Evolutionary conservation across 208 protist species (phyloP).

Genomic region (Strigomonas culicis): DNA sequence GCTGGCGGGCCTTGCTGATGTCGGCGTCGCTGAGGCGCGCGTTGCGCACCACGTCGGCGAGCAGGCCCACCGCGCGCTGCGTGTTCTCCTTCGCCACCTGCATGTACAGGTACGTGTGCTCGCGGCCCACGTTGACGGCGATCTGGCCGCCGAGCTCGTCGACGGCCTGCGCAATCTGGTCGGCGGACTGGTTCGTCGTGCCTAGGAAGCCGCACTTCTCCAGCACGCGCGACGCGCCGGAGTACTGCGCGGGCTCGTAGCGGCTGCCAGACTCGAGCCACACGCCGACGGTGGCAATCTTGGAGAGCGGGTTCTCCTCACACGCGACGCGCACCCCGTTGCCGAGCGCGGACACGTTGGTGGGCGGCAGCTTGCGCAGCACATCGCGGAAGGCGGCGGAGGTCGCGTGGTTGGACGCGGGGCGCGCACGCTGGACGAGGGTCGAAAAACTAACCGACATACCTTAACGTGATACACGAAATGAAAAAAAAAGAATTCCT

Average conservation of each 20-base stretch:
- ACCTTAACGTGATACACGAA: background rate
- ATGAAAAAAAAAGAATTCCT: constrained; percentile 1
- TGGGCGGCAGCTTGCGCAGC: constrained; percentile 76
- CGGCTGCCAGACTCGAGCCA: constrained; percentile 96
- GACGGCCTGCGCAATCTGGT: constrained; percentile 90
- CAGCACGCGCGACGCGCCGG: constrained; percentile 97
- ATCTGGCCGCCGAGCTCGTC: constrained; percentile 97
- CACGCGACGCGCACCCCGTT: constrained; percentile 97
- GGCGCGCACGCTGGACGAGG: constrained; percentile 71
- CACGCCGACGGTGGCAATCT: constrained; percentile 96
- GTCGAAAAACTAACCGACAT: constrained; percentile 90
- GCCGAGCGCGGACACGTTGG: constrained; percentile 88
- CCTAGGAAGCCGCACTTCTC: constrained; percentile 98
- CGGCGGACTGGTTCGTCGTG: constrained; percentile 80
- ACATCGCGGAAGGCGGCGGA: constrained; percentile 59
- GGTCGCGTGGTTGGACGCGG: constrained; percentile 71
- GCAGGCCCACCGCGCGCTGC: constrained; percentile 90
- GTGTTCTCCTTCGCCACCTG: constrained; percentile 93
- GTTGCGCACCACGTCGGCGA: constrained; percentile 97
- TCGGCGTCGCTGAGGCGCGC: constrained; percentile 84
- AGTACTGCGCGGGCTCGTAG: constrained; percentile 94
- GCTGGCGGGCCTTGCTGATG: constrained; percentile 84
- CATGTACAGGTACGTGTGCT: constrained; percentile 96
- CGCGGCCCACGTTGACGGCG: constrained; percentile 96
- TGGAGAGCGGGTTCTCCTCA: constrained; percentile 85